phyloP scores from a whole-genome alignment of 192 early-diverging fungal species.

The Linnemannia schmuckeri region DNA sequence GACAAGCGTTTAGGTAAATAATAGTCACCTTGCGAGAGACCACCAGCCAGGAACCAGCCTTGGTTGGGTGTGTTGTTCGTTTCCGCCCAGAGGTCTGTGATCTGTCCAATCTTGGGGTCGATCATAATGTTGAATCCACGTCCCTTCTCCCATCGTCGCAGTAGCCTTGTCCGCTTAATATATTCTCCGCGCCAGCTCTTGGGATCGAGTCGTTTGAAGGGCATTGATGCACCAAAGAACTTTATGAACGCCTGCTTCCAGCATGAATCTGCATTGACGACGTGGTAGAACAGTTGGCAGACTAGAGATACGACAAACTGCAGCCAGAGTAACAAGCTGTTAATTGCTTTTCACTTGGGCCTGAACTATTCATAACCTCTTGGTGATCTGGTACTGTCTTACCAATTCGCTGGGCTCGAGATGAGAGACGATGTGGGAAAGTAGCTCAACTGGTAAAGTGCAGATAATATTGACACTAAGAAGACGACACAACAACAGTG shows the following conservation, averaged over 20 bases:
- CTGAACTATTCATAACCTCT: neutral
- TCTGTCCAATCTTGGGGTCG: slow-evolving; percentile 69
- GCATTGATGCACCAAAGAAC: slow-evolving; percentile 45
- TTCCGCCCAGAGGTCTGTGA: slow-evolving; percentile 64
- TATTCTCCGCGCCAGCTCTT: slow-evolving; percentile 56
- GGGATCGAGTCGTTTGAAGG: slow-evolving; percentile 46
- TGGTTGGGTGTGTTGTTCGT: slow-evolving; percentile 35
- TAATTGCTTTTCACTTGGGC: neutral
- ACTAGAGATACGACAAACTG: slow-evolving; percentile 33
- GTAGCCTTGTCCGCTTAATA: slow-evolving; percentile 43
- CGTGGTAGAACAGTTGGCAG: slow-evolving; percentile 43
- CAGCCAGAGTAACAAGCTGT: neutral
- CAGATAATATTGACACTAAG: slow-evolving; percentile 38
- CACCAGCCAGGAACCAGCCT: slow-evolving; percentile 65
- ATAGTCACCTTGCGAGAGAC: slow-evolving; percentile 61
- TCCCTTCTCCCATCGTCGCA: slow-evolving; percentile 61
- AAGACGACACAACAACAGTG: neutral
- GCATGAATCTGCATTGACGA: slow-evolving; percentile 52
- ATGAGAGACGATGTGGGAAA: slow-evolving; percentile 44
- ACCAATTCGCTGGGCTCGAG: slow-evolving; percentile 45
- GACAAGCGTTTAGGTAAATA: neutral
- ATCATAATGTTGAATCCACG: slow-evolving; percentile 62
- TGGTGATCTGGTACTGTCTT: neutral
- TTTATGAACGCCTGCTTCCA: slow-evolving; percentile 53
- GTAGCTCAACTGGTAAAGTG: slow-evolving; percentile 38